Evolutionary conservation across 345 rosid species (phyloP), one percentile per base, ranked within the genome.

Genomic region (Adansonia digitata): DNA sequence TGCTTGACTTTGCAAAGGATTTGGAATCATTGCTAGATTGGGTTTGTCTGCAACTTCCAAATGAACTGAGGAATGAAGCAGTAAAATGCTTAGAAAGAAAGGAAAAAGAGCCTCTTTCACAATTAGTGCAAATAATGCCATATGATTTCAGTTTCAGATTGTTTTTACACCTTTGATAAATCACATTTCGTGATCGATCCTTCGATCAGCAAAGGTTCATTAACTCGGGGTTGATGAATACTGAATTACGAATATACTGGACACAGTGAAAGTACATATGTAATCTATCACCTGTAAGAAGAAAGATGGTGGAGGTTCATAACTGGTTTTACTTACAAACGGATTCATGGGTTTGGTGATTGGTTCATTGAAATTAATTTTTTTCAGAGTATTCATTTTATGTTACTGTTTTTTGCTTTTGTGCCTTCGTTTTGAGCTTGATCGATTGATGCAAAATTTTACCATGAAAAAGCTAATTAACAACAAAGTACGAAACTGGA

Each of bases 1-100:
- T 88, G 42, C 90, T 88, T n/a, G 99, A 93, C 83, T 89, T 93
- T 73, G 94, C 93, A 0, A 91, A 95, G 75, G 94, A 95, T 81
- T 81, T 89, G 82, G 94, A 85, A 42, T 93, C 99, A 1, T 79
- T 95, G 84, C 83, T 90, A 0, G 96, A 90, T 81, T 94, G 98
- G 98, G 75, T 91, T 20, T 91, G 92, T 82, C 86, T 88, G 77
- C 98, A 92, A 73, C 81, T 91, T n/a, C 96, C 96, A 3, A 72
- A 81, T 73, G 88, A 87, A 76, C 77, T 84, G 15, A 86, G 97
- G 74, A 83, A 82, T 39, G 92, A 86, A 72, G 93, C 92, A 5
- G 69, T 86, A 7, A 80, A 83, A 78, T 90, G 84, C 82, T 77
- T 88, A 1, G 88, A 89, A 71, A 85, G 88, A 79, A 83, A 78